Evolutionary conservation across 306 rosid genomes (phyloP), one percentile per base, ranked within the genome.

Genomic region (Lupinus albus): DNA sequence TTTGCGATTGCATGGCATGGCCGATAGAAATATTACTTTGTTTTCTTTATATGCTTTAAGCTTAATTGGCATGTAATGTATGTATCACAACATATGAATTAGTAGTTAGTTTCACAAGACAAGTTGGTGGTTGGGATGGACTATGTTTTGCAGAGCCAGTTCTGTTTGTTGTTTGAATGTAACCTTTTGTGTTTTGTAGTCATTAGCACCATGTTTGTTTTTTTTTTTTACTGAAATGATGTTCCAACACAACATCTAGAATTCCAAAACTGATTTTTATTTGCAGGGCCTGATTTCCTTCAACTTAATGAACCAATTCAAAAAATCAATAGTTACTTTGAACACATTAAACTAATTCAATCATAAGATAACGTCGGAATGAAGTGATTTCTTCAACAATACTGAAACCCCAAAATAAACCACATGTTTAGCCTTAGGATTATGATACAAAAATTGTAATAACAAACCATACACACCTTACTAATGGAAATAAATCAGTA

Each of bases 111-210:
- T 68, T 76, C 39, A 51, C 66, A 51, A 58, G 39, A 54, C 12
- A 5, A 36, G 36, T 61, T 70, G 76, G 54, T 45, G 54, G 61
- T 63, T 25, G 10, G 20, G 53, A 36, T 72, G 64, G 46, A 39
- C 39, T 61, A 59, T 17, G 54, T 36, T 49, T 61, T 45, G 47
- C 42, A 15, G 49, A 52, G 65, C 45, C 59, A 48, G 73, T 38
- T 75, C 12, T 47, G 82, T 57, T 48, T 79, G 64, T 56, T 54
- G 71, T 47, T 70, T 74, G 72, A 57, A n/a, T 79, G 30, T 42
- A 61, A 64, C 38, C 71, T 41, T 41, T 50, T 38, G 46, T 55
- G 45, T 68, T 73, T 49, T 73, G 65, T 67, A n/a, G 71, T 52
- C 47, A 49, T 59, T 59, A 25, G 30, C 30, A 25, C 30, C 30